Evolutionary conservation across 2,329 filamentous ascomycete genomes (phyloP), one percentile per base, ranked within the genome.

Genomic region (Malbranchea zuffiana): DNA sequence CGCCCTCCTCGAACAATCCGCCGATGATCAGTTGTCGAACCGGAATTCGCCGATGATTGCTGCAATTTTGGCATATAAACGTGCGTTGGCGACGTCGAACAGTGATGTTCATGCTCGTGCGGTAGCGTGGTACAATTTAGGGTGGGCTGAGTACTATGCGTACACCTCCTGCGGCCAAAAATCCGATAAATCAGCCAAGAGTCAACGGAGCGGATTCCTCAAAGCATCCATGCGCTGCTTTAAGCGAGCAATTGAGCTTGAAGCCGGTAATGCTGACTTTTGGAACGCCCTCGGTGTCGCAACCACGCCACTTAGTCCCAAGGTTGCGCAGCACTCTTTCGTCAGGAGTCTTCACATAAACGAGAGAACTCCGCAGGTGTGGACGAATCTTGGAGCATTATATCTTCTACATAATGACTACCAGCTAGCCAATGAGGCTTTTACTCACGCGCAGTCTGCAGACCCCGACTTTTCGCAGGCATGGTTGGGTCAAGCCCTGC

Each of bases 281-380:
- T 98, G 90, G 90, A 96, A 96, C 53, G 80, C 90, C 0, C 70
- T 98, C 2, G 90, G 88, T 33, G 84, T 96, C 3, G 85, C 83
- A 17, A 95, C 90, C 2, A 87, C 84, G 44, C 75, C 76, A 30
- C 71, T 95, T 47, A 95, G 83, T 52, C 81, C 87, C 0, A 78
- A 80, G 39, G 83, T 98, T 2, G 78, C 90, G 0, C 90, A 98
- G 57, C 92, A 98, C 57, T 78, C 90, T 0, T 88, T 98, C 50
- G 81, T 94, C 8, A 73, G 92, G 48, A 94, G 87, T 47, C 59
- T 98, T n/a, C 82, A 92, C 57, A 67, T 98, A 11, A 92, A 95
- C 51, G 88, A 98, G 57, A 69, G 84, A 44, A 92, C 78, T 46
- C 78, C 85, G 0, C 77, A 80, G 46, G 72, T 79, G 0, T 98